A percentile compares a stretch with the other conserved stretches of the same genome.
These are phyloP conservation scores for Geotrichum aggregatum DNA, from an alignment of 1,139 yeast genomes.

Conservation along the genomic window DNA sequence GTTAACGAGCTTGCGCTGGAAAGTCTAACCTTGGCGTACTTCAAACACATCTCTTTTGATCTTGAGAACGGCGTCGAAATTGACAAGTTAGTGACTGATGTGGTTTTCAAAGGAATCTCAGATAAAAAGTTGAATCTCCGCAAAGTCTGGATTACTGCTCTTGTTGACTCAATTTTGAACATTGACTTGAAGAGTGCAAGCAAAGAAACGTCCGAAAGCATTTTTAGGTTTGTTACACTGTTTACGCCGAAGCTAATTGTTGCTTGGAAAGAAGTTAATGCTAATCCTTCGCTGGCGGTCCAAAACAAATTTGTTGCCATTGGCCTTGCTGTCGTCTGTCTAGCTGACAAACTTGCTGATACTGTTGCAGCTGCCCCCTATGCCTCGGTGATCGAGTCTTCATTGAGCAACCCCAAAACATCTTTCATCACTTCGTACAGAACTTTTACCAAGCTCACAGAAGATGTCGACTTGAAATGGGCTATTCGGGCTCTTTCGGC, in stretches of 20 bases:
- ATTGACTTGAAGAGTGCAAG: background rate
- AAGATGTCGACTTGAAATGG: conserved; percentile 29
- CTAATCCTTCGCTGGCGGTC: conserved; percentile 32
- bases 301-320: conserved; percentile 35
- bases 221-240: conserved; percentile 31
- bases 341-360: conserved; percentile 26
- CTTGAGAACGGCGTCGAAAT: conserved; percentile 22
- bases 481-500: conserved; percentile 30
- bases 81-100: conserved; percentile 32
- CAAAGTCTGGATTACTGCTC: conserved; percentile 61
- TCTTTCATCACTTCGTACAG: conserved; percentile 25
- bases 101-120: conserved; percentile 53
- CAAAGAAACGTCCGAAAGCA: conserved; percentile 22
- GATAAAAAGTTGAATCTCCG: conserved; percentile 63
- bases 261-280: conserved; percentile 41
- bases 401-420: conserved; percentile 24
- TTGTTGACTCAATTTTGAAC: conserved; percentile 41
- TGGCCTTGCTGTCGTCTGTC: conserved; percentile 35
- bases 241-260: conserved; percentile 40
- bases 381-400: conserved; percentile 15
- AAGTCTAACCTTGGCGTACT: conserved; percentile 50
- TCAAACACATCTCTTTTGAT: conserved; percentile 41
- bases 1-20: conserved; percentile 63
- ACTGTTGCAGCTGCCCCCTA: conserved; percentile 20
- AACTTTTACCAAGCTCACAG: conserved; percentile 26